phyloP scores from a whole-genome alignment of 257 asterid genomes.

The Ajuga chamaepitys region DNA sequence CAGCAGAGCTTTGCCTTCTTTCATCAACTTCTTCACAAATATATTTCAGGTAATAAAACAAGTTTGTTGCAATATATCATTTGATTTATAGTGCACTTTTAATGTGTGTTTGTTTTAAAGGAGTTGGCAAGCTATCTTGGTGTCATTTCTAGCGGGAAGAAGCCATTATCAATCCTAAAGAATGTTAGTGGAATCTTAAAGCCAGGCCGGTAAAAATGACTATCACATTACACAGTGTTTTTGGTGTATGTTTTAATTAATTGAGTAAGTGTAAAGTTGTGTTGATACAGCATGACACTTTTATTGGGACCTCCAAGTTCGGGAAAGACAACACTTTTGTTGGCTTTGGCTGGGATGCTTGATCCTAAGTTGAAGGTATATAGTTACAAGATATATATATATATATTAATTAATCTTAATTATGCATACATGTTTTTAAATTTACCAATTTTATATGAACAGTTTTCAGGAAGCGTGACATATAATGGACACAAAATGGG shows the following conservation, averaged over 20 bases:
- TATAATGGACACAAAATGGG: constrained; percentile 54
- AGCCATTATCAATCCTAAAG: constrained; percentile 40
- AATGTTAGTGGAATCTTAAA: constrained; percentile 58
- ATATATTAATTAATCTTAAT: no score
- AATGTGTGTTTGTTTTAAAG: constrained; percentile 14
- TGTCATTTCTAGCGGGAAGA: constrained; percentile 43
- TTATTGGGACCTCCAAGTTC: constrained; percentile 73
- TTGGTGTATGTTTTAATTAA: no score
- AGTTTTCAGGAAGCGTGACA: constrained; percentile 52
- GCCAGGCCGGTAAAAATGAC: constrained; percentile 69
- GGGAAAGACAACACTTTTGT: constrained; percentile 55
- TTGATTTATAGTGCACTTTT: no score
- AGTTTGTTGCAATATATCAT: no score
- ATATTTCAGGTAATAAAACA: constrained; percentile 46
- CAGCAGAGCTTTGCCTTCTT: constrained; percentile 39
- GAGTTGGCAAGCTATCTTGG: constrained; percentile 36
- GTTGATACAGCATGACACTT: constrained; percentile 48
- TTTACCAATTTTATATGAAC: not conserved
- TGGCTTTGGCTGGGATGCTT: constrained; percentile 67
- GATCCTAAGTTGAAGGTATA: constrained; percentile 39
- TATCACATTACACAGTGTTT: no score
- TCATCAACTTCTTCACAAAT: constrained; percentile 38
- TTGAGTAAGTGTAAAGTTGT: not conserved
- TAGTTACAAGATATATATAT: not conserved
- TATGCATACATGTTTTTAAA: no score